Evolutionary conservation across 768 basidiomycete species (phyloP).

Genomic region (Paxillus rubicundulus): DNA sequence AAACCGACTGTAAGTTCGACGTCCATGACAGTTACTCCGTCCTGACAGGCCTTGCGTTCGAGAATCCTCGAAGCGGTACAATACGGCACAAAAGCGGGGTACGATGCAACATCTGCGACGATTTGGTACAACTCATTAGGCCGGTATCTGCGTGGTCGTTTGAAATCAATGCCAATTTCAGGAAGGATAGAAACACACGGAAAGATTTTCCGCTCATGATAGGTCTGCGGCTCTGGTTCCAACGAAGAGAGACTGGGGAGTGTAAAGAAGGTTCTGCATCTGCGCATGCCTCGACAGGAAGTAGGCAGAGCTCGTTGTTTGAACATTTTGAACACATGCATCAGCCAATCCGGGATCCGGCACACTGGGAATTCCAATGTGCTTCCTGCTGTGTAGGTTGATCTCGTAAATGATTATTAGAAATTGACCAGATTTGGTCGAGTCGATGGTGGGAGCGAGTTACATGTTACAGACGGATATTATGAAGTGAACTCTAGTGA

Average conservation of each 20-base stretch:
- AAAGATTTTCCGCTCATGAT: slow-evolving; percentile 81
- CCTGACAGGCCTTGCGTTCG: slow-evolving; percentile 20
- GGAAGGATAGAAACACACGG: slow-evolving; percentile 56
- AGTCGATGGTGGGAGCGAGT: too few species aligned
- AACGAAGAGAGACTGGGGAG: slow-evolving; percentile 49
- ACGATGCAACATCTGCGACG: slow-evolving; percentile 85
- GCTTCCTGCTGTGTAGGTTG: too few species aligned
- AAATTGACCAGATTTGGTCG: too few species aligned
- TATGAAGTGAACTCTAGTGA: too few species aligned
- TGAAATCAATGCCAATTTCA: slow-evolving; percentile 9
- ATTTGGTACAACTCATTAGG: slow-evolving; percentile 78
- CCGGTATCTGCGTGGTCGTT: slow-evolving; percentile 55
- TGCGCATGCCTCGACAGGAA: not conserved
- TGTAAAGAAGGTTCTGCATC: slow-evolving; percentile 43
- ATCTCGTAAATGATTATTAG: too few species aligned
- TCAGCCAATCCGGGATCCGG: too few species aligned
- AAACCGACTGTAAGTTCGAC: slow-evolving; percentile 90
- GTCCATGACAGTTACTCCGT: slow-evolving; percentile 53
- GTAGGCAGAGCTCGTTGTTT: slow-evolving; percentile 6
- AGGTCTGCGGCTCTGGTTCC: slow-evolving; percentile 51
- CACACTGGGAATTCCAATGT: too few species aligned
- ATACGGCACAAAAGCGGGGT: slow-evolving; percentile 85
- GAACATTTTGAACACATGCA: slow-evolving; percentile 3
- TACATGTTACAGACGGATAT: too few species aligned
- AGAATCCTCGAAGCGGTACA: slow-evolving; percentile 75